These are phyloP conservation scores for Calycina herbarum DNA, from an alignment of 2,329 filamentous ascomycete species.

Conservation along the genomic window DNA sequence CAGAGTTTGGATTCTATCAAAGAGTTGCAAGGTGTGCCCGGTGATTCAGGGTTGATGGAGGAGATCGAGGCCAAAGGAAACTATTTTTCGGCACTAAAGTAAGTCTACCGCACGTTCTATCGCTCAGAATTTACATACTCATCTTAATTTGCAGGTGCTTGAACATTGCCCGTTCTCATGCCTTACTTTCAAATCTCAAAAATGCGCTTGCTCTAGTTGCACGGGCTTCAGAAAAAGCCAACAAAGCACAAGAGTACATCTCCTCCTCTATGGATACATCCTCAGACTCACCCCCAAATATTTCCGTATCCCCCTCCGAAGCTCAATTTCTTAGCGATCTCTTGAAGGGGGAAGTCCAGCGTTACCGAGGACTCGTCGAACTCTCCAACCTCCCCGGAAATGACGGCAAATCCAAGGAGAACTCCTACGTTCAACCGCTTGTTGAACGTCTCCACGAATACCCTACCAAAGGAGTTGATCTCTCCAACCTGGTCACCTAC, in stretches of 20 bases:
- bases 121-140: conserved; percentile 7
- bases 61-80: conserved; percentile 76
- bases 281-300: conserved; percentile 56
- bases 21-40: conserved; percentile 85
- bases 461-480: conserved; percentile 65
- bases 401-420: conserved; percentile 29
- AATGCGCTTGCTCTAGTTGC: conserved; percentile 86
- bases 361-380: conserved; percentile 82
- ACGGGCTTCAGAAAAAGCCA: conserved; percentile 65
- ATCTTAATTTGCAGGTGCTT: conserved; percentile 59
- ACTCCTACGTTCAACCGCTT: conserved; percentile 53
- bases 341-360: conserved; percentile 71
- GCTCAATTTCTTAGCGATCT: conserved; percentile 59
- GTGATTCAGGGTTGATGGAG: conserved; percentile 72
- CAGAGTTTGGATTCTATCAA: conserved; percentile 90
- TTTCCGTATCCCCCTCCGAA: conserved; percentile 64
- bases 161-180: conserved; percentile 82
- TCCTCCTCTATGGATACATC: conserved; percentile 41
- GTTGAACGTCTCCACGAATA: conserved; percentile 77
- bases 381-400: conserved; percentile 64
- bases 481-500: conserved; percentile 80
- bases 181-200: conserved; percentile 66
- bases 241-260: conserved; percentile 50
- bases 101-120: conserved; percentile 38
- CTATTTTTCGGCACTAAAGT: conserved; percentile 91